Evolutionary conservation across 768 basidiomycete genomes (phyloP).

Genomic region (Coprinellus micaceus): DNA sequence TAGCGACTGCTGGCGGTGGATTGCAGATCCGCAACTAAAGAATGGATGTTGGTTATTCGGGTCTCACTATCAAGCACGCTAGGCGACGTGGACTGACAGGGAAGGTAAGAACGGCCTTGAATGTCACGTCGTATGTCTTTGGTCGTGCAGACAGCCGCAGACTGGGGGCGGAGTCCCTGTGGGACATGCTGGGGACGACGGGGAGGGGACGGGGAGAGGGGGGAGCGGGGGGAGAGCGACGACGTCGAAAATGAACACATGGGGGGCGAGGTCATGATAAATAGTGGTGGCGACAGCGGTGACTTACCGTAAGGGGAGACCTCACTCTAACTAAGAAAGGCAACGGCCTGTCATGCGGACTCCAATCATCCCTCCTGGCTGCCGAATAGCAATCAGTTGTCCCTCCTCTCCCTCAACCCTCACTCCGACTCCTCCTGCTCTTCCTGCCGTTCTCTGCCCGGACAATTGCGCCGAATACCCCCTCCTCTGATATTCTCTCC

Average conservation of each 20-base stretch:
- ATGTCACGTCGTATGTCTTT: constrained; percentile 20
- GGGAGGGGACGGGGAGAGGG: not conserved
- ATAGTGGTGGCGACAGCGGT: not conserved
- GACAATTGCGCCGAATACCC: no score
- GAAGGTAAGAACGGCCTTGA: constrained; percentile 33
- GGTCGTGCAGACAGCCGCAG: constrained; percentile 19
- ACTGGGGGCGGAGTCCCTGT: not conserved
- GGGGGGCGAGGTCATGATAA: not conserved
- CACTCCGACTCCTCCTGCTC: not conserved
- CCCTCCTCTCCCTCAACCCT: not conserved
- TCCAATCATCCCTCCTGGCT: not conserved
- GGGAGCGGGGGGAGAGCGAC: not conserved
- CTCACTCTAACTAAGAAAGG: not conserved
- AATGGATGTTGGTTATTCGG: not conserved
- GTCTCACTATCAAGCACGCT: not conserved
- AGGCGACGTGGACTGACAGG: constrained; percentile 27
- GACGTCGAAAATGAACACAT: not conserved
- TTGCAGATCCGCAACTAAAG: constrained; percentile 57
- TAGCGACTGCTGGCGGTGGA: constrained; percentile 63
- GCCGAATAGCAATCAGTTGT: not conserved
- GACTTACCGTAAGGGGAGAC: not conserved
- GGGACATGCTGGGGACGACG: not conserved
- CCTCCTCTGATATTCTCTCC: no score
- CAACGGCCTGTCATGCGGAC: not conserved
- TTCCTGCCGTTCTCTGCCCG: no score